These are phyloP conservation scores for Trichophyton schoenleinii DNA, from an alignment of 2,329 filamentous ascomycete species.

Conservation along the genomic window DNA sequence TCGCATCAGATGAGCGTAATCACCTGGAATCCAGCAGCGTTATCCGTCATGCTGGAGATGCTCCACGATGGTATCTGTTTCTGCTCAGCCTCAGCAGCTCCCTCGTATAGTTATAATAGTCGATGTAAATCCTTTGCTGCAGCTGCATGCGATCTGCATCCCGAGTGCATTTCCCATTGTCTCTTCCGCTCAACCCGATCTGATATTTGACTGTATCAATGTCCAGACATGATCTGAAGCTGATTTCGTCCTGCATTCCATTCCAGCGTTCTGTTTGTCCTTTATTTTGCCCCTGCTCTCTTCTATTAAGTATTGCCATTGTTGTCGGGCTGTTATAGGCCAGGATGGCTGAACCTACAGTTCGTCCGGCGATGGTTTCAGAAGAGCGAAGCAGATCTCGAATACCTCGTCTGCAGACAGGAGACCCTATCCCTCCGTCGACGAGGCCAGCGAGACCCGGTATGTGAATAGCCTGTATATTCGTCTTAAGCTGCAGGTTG, in stretches of 20 bases:
- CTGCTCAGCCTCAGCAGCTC: background rate
- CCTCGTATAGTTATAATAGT: background rate
- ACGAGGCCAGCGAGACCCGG: background rate
- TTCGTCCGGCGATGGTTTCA: background rate
- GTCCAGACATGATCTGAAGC: background rate
- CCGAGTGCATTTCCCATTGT: background rate
- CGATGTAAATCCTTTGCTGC: background rate
- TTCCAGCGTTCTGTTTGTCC: background rate
- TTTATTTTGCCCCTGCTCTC: background rate
- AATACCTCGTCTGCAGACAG: background rate
- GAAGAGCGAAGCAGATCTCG: background rate
- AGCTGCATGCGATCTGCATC: background rate
- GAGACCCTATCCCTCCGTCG: background rate
- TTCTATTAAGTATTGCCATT: background rate
- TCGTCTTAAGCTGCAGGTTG: background rate
- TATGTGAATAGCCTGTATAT: background rate
- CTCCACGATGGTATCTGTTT: background rate
- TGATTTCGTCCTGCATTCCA: background rate
- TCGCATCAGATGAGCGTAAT: background rate
- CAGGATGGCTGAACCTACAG: background rate
- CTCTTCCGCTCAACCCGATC: background rate
- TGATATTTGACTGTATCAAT: background rate
- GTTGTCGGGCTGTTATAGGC: background rate
- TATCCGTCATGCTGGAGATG: background rate
- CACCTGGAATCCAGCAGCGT: background rate